A percentile compares a stretch with the other conserved stretches of the same genome.
phyloP scores from a whole-genome alignment of 305 asterid genomes.

The Fraxinus nigra region DNA sequence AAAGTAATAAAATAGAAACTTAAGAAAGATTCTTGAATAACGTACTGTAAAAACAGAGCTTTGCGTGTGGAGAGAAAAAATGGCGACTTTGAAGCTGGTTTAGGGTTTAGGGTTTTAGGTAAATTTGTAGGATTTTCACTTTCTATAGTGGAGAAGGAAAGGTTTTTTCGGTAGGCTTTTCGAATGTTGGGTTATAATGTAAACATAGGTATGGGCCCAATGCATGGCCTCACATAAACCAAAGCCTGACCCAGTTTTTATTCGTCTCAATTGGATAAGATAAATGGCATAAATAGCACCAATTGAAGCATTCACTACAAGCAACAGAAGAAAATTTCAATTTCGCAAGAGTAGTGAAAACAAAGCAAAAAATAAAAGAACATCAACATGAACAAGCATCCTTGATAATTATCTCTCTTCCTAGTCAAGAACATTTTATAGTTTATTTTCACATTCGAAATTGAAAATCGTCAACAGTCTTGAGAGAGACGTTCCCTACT shows the following conservation, averaged over 20 bases:
- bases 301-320: neutral
- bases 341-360: neutral
- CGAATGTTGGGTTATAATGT: neutral
- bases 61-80: neutral
- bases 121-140: neutral
- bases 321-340: neutral
- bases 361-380: neutral
- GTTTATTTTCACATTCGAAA: too few relatives aligned
- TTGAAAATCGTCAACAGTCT: neutral
- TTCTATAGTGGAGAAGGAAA: neutral
- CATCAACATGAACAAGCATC: neutral
- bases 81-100: neutral
- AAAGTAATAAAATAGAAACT: neutral
- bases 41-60: neutral
- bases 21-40: neutral
- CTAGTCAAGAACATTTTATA: neutral
- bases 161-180: neutral
- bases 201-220: neutral
- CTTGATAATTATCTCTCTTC: neutral
- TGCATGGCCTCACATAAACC: neutral
- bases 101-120: neutral
- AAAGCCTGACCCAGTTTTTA: neutral
- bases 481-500: too few relatives aligned
- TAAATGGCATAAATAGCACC: neutral
- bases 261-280: neutral